Evolutionary conservation across 2,329 filamentous ascomycete genomes (phyloP).

Genomic region (Diaporthe eres): DNA sequence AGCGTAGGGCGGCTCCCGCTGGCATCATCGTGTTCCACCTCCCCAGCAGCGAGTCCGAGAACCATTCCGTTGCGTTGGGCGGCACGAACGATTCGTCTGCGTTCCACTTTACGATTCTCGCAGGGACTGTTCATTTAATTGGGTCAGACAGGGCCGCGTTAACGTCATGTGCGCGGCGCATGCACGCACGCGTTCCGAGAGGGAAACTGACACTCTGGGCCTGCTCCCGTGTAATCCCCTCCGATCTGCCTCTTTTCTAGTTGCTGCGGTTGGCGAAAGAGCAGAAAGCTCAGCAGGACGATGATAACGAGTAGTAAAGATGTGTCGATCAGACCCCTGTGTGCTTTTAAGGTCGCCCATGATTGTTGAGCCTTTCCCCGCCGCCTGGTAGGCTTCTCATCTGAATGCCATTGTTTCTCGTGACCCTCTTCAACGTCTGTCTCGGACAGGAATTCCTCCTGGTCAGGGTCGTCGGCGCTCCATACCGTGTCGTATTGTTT

Average conservation of each 20-base stretch:
- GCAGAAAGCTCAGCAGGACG: conserved; percentile 46
- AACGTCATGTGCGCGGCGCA: conserved; percentile 37
- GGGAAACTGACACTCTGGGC: conserved; percentile 51
- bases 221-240: conserved; percentile 54
- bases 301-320: conserved; percentile 51
- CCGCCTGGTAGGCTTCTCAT: conserved; percentile 38
- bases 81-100: conserved; percentile 57
- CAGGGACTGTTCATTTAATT: conserved; percentile 49
- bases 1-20: conserved; percentile 25
- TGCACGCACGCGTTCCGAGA: conserved; percentile 12
- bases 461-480: conserved; percentile 48
- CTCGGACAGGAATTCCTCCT: conserved; percentile 48
- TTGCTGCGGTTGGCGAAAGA: conserved; percentile 42
- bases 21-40: conserved; percentile 59
- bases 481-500: conserved; percentile 45
- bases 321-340: conserved; percentile 52
- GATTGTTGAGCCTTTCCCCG: conserved; percentile 40
- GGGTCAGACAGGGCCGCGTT: conserved; percentile 22
- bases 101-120: conserved; percentile 55
- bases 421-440: conserved; percentile 54
- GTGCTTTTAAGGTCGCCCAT: conserved; percentile 43
- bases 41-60: conserved; percentile 52
- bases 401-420: conserved; percentile 49
- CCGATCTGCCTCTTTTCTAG: conserved; percentile 52
- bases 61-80: conserved; percentile 55